Evolutionary conservation across 164 flowering plant genomes (phyloP).

Genomic region (Annona cherimola): DNA sequence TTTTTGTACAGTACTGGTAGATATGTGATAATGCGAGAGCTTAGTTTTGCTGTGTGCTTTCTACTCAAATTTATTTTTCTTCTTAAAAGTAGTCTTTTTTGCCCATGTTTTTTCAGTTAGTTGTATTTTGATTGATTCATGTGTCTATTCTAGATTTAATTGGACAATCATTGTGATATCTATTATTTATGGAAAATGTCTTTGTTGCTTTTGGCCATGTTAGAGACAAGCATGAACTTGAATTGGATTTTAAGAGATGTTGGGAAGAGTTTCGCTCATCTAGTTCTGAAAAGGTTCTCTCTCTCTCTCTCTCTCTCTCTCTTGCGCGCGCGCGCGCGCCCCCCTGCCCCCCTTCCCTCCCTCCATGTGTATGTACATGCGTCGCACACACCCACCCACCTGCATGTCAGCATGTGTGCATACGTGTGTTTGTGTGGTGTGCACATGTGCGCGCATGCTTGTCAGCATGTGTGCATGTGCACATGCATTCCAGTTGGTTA

Average conservation of each 20-base stretch:
- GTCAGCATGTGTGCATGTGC: no score
- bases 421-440: no score
- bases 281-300: slow-evolving; percentile 79
- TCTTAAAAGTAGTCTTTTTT: no score
- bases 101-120: no score
- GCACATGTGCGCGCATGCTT: no score
- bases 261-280: slow-evolving; percentile 99
- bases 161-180: neutral
- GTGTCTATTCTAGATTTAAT: neutral
- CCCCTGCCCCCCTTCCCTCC: neutral
- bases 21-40: no score
- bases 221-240: slow-evolving; percentile 93
- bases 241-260: slow-evolving; percentile 94
- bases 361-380: neutral
- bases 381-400: no score
- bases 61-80: no score
- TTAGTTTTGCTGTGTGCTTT: no score
- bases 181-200: neutral
- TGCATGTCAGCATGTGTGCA: no score
- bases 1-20: no score
- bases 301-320: neutral
- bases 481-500: no score
- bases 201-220: slow-evolving; percentile 2
- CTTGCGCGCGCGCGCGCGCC: neutral
- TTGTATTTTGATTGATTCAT: neutral